Percentiles rank a stretch among this genome's conserved stretches.
Evolutionary conservation across 2,329 filamentous ascomycete species (phyloP).

Genomic region (Phaeoacremonium minimum): DNA sequence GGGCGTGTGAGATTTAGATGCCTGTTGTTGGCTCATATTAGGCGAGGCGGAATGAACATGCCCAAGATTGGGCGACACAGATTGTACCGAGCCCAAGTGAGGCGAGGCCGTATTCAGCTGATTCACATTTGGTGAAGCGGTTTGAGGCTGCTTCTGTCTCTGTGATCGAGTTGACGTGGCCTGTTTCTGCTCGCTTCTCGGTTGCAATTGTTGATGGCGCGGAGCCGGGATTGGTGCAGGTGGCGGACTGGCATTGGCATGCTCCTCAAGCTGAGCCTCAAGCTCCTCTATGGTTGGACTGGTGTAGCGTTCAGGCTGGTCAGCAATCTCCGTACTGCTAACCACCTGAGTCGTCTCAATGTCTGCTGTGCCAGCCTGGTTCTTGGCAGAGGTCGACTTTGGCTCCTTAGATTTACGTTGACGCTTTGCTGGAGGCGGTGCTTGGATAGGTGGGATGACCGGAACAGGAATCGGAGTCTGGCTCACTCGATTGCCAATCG

Average conservation of each 20-base stretch:
- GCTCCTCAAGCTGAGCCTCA: conserved; percentile 9
- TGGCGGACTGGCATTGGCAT: conserved; percentile 4
- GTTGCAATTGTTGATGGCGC: conserved; percentile 12
- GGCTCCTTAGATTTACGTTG: conserved; percentile 29
- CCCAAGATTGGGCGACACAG: conserved; percentile 8
- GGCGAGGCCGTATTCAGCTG: conserved; percentile 9
- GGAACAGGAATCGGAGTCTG: too few relatives aligned
- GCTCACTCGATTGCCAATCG: too few relatives aligned
- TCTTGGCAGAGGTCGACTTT: conserved; percentile 13
- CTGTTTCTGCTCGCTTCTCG: conserved; percentile 9
- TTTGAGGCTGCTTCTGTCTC: conserved; percentile 11
- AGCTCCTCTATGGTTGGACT: conserved; percentile 11
- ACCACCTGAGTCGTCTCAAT: not conserved
- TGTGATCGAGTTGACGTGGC: conserved; percentile 11
- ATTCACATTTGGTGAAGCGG: conserved; percentile 8
- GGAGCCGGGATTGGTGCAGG: conserved; percentile 4
- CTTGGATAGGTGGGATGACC: too few relatives aligned
- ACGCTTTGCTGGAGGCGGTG: conserved; percentile 30
- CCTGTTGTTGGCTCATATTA: conserved; percentile 8
- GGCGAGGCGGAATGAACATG: conserved; percentile 6
- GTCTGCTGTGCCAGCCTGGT: conserved; percentile 3
- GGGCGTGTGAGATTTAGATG: conserved; percentile 7
- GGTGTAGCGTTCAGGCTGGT: conserved; percentile 3
- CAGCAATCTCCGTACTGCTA: not conserved
- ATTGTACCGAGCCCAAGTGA: conserved; percentile 7